Percentiles rank a stretch among this genome's conserved stretches.
phyloP scores from a whole-genome alignment of 2,329 filamentous ascomycete genomes.

The Phialophora tarda region DNA sequence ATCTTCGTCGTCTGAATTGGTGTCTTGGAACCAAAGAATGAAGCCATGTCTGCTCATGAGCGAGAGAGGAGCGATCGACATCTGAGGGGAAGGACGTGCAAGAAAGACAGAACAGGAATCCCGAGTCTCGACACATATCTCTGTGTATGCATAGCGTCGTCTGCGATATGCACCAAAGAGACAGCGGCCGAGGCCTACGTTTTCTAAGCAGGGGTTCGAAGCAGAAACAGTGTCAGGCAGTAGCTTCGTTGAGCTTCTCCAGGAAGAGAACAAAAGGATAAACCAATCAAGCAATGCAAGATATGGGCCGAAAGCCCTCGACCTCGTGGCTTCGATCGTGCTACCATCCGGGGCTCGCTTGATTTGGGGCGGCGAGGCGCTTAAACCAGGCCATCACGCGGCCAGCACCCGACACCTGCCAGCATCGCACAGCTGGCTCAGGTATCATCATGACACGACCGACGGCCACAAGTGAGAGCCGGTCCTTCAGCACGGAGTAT shows the following conservation, averaged over 20 bases:
- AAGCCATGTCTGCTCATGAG: conserved; percentile 26
- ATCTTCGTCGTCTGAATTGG: conserved; percentile 5
- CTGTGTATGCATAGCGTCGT: background rate
- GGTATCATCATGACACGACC: conserved; percentile 26
- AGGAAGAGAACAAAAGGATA: background rate
- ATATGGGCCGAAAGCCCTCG: background rate
- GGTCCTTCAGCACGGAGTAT: background rate
- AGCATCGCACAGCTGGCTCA: background rate
- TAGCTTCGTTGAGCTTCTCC: conserved; percentile 1
- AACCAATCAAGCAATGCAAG: conserved; percentile 19
- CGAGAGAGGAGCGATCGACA: conserved; percentile 4
- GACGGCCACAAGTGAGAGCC: background rate
- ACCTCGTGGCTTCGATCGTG: conserved; percentile 16
- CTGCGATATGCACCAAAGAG: conserved; percentile 2
- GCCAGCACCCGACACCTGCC: conserved; percentile 15
- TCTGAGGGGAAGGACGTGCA: background rate
- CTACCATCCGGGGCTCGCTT: conserved; percentile 3
- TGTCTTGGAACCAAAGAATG: conserved; percentile 25
- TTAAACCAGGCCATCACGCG: conserved; percentile 33
- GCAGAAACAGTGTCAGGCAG: conserved; percentile 25
- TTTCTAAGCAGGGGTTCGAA: conserved; percentile 14
- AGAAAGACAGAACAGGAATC: background rate
- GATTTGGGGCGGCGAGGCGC: conserved; percentile 16
- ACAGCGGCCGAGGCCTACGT: background rate
- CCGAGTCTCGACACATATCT: background rate